Percentiles rank a stretch among this genome's conserved stretches.
phyloP scores from a whole-genome alignment of 2,329 filamentous ascomycete species.

The Verruconis gallopava region DNA sequence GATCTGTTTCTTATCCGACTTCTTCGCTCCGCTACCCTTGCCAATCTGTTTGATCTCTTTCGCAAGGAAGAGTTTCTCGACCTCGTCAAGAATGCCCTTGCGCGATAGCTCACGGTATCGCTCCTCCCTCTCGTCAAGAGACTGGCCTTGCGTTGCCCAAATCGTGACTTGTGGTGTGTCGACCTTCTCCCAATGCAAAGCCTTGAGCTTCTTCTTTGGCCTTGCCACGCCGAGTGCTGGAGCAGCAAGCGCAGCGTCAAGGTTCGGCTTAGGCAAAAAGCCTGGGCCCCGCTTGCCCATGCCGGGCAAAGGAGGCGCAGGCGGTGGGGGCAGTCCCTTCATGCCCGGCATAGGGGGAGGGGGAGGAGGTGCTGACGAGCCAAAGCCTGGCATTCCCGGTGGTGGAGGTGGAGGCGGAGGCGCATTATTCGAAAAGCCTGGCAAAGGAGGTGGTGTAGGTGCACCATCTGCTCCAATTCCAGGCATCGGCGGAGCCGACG shows the following conservation, averaged over 20 bases:
- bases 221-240: conserved; percentile 65
- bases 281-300: conserved; percentile 47
- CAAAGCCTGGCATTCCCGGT: conserved; percentile 27
- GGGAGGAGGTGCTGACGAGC: conserved; percentile 27
- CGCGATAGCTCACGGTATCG: conserved; percentile 88
- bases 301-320: conserved; percentile 49
- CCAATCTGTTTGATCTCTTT: conserved; percentile 90
- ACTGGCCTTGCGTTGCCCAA: conserved; percentile 78
- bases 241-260: conserved; percentile 39
- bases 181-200: conserved; percentile 97
- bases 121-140: conserved; percentile 80
- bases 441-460: conserved; percentile 25
- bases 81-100: conserved; percentile 92
- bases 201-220: conserved; percentile 99
- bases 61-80: conserved; percentile 93
- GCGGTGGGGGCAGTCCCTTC: conserved; percentile 44
- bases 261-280: conserved; percentile 49
- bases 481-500: conserved; percentile 34
- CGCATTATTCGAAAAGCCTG: conserved; percentile 27
- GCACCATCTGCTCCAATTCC: conserved; percentile 30
- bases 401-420: conserved; percentile 35
- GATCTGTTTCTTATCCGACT: conserved; percentile 94
- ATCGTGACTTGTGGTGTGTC: conserved; percentile 84
- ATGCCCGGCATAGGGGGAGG: conserved; percentile 29
- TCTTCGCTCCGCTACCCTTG: conserved; percentile 51